phyloP scores from a whole-genome alignment of 2,329 filamentous ascomycete species.

The Fusarium foetens region DNA sequence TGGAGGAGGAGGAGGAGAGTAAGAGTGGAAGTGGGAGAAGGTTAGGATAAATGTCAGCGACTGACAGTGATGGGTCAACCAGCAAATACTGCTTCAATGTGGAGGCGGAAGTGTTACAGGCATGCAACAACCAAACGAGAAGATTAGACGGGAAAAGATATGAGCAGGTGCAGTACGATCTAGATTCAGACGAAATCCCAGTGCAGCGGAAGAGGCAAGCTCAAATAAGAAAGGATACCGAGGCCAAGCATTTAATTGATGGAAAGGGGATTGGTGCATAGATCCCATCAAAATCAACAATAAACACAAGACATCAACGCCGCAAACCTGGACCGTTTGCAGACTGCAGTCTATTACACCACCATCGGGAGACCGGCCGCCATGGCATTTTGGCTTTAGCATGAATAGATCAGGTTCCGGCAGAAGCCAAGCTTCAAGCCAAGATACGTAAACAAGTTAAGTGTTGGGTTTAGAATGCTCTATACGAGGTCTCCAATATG shows the following conservation, averaged over 20 bases:
- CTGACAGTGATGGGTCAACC: slow-evolving; percentile 9
- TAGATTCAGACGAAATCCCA: not conserved
- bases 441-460: slow-evolving; percentile 12
- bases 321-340: slow-evolving; percentile 19
- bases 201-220: slow-evolving; percentile 23
- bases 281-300: slow-evolving; percentile 9
- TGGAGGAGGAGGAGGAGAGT: not conserved
- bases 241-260: slow-evolving; percentile 10
- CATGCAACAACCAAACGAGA: not conserved
- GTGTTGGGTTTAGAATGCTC: not conserved
- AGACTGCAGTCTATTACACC: slow-evolving; percentile 34
- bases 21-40: slow-evolving; percentile 4
- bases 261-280: slow-evolving; percentile 24
- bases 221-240: slow-evolving; percentile 39
- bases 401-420: slow-evolving; percentile 24
- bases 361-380: slow-evolving; percentile 21
- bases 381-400: slow-evolving; percentile 29
- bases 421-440: slow-evolving; percentile 22
- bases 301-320: slow-evolving; percentile 20
- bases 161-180: slow-evolving; percentile 22
- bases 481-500: slow-evolving; percentile 2
- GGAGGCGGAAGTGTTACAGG: slow-evolving; percentile 11
- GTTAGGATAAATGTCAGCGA: slow-evolving; percentile 9
- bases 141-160: slow-evolving; percentile 14
- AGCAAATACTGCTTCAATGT: slow-evolving; percentile 4